Evolutionary conservation across 2,329 filamentous ascomycete genomes (phyloP), one percentile per base, ranked within the genome.

Genomic region (Venturia asperata): DNA sequence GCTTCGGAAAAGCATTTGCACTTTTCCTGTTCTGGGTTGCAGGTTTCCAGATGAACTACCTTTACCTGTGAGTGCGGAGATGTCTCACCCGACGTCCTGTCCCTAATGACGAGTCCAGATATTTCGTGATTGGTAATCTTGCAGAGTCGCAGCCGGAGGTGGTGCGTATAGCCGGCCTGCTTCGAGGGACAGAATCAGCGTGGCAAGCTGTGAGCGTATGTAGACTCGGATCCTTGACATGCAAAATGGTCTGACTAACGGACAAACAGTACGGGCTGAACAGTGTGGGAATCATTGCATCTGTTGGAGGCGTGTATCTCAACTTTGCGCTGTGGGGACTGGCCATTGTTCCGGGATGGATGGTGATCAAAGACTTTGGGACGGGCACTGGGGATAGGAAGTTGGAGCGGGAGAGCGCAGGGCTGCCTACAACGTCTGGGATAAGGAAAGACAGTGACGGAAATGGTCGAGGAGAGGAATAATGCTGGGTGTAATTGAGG

Each of bases 1-100:
- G 85, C 0, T 91, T 91, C 64, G 87, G 87, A 0, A 79, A 80
- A 47, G 85, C 81, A 0, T 91, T 91, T 69, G 83, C 81, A 0
- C 78, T 90, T 21, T 91, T 88, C 72, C 70, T 91, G 6, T 83
- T 91, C 69, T 80, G 89, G 69, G 85, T 85, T 0, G 75, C 84
- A 13, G 84, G 86, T 0, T 91, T 91, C 69, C 88, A 91, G 74
- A 69, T 90, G 9, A 91, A 91, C 72, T 91, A 91, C 71, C 79
- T 90, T 68, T 90, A 86, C 72, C 74, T 90, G 79, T 58, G 52
- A 58, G 52, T 58, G 27, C 13, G 19, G 6, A 19, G 52, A 37
- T 58, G 15, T 10, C 15, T 37, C 17, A 37, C 30, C 27, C 27
- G 52, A 11, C 9, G 3, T n/a, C 3, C 15, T n/a, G 30, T 58